These are phyloP conservation scores for Salix caprea DNA, from an alignment of 345 rosid species.

Conservation along the genomic window DNA sequence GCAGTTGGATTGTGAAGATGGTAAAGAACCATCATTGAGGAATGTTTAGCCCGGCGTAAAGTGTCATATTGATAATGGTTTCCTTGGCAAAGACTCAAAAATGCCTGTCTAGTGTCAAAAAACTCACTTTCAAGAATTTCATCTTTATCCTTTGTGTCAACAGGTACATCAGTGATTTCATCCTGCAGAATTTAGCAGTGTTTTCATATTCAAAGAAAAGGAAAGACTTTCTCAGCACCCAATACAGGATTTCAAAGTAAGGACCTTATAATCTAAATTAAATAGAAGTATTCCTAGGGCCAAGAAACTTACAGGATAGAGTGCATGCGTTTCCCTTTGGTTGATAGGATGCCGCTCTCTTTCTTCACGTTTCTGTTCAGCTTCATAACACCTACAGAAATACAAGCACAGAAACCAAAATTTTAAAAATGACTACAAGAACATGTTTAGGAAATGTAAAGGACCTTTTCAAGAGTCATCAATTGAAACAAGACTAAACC, in stretches of 20 bases:
- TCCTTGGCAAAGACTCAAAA: conserved; percentile 97
- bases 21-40: conserved; percentile 99
- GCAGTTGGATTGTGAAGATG: conserved; percentile 99
- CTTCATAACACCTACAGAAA: conserved; percentile 71
- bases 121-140: conserved; percentile 97
- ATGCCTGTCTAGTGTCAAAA: conserved; percentile 96
- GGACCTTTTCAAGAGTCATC: background rate
- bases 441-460: background rate
- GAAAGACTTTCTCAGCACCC: background rate
- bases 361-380: conserved; percentile 78
- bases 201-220: conserved; percentile 13
- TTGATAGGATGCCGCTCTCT: conserved; percentile 81
- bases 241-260: background rate
- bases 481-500: background rate
- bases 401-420: conserved; percentile 20
- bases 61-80: conserved; percentile 99
- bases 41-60: conserved; percentile 94
- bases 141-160: conserved; percentile 85
- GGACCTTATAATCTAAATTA: background rate
- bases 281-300: background rate
- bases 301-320: conserved; percentile 64
- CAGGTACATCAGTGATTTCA: conserved; percentile 60
- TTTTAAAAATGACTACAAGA: background rate
- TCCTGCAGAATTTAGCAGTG: conserved; percentile 40
- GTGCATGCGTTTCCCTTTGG: conserved; percentile 63